Conservation (phyloP, 768 basidiomycete genomes). For the Flagelloscypha sp. region DNA sequence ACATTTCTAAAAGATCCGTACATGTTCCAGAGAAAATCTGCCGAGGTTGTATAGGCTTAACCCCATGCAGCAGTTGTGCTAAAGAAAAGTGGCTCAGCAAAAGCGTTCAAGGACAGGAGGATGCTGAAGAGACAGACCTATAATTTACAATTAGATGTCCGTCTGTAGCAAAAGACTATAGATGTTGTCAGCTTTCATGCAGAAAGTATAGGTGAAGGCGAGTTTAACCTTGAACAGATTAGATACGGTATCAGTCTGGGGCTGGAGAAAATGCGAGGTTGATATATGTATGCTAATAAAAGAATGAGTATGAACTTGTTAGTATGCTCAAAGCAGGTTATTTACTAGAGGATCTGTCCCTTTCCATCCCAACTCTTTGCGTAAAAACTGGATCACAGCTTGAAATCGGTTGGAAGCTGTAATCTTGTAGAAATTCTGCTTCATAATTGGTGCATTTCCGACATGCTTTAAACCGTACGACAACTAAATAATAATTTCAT, state of each 20-base stretch:
- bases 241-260: conserved; percentile 72
- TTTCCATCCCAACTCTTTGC: conserved; percentile 86
- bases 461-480: conserved; percentile 97
- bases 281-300: conserved; percentile 52
- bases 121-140: conserved; percentile 38
- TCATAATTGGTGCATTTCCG: conserved; percentile 98
- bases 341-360: conserved; percentile 72
- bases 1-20: too few relatives aligned
- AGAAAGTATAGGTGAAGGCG: not conserved
- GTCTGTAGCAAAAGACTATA: conserved; percentile 78
- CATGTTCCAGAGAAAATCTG: too few relatives aligned
- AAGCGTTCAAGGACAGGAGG: not conserved
- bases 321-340: conserved; percentile 1
- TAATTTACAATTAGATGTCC: conserved; percentile 90
- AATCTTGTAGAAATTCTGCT: conserved; percentile 97
- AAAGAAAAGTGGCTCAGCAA: conserved; percentile 4
- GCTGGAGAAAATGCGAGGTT: conserved; percentile 76
- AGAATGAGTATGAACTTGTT: conserved; percentile 17
- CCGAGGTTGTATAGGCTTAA: too few relatives aligned
- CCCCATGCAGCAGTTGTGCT: conserved; percentile 65
- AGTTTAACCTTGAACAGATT: conserved; percentile 60
- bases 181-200: not conserved
- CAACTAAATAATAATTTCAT: conserved; percentile 44
- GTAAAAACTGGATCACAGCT: conserved; percentile 87
- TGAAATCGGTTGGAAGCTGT: conserved; percentile 91